Base-by-base conservation (phyloP, 176 grass and related monocot genomes). In the Carex cristatella region DNA sequence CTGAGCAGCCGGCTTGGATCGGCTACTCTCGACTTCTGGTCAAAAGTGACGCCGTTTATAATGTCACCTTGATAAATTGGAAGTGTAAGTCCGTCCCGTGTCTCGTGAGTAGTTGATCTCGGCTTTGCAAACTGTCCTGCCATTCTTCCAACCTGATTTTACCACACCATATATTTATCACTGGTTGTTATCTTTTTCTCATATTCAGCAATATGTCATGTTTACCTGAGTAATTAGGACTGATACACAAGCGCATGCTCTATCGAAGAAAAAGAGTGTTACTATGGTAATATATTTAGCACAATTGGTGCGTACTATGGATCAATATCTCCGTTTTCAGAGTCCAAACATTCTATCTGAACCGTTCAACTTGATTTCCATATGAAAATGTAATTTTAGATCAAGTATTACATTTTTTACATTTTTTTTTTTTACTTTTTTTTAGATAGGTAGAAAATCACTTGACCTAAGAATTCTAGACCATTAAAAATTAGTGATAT, bases 51-150 rank as follows among this genome's bases (percentile, higher is more conserved):
- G 16, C 37, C 79, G 11, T 92, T 92, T 56, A 92, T 92, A 18
- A 76, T 92, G 32, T 92, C 90, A 4, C 90, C 87, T 85, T 79
- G 84, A 55, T 92, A 92, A 4, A 81, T 86, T 10, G 85, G 90
- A 42, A 92, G 90, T 0, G 73, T 87, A 18, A 89, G 71, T 53
- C 90, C 87, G 61, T 89, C 84, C 74, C 13, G 79, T 37, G 74
- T 85, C 75, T 92, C 87, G 40, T 58, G 59, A 72, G 81, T 82
- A 77, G 44, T 89, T 2, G 87, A 87, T 87, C 90, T 86, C 74
- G 84, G 87, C 67, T 92, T 89, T 38, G 87, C 90, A 75, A 92
- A 92, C 60, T 92, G 87, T 33, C 87, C 84, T 53, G 66, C 90
- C 65, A 92, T 87, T 83, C 90, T 89, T 65, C 90, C 90, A 81